Conservation (phyloP, 1,139 yeast species). For the Yamadazyma songkhlaensis region DNA sequence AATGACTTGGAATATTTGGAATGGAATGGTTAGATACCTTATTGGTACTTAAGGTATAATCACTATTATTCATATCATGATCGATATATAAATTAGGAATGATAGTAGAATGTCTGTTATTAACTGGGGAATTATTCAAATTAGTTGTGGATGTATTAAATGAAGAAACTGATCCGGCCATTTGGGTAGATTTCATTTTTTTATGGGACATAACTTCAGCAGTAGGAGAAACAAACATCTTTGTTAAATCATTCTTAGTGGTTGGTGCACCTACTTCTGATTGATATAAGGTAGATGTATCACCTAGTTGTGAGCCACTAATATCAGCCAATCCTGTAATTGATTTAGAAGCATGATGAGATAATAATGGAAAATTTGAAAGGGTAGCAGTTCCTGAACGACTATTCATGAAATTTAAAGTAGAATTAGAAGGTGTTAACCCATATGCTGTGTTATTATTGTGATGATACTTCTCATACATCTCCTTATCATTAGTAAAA, state of each 20-base stretch:
- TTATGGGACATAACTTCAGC: slow-evolving; percentile 63
- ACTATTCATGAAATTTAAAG: slow-evolving; percentile 6
- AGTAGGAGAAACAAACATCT: slow-evolving; percentile 75
- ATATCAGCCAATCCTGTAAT: slow-evolving; percentile 14
- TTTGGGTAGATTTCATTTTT: slow-evolving; percentile 25
- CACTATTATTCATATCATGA: slow-evolving; percentile 34
- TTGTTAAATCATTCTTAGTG: slow-evolving; percentile 42
- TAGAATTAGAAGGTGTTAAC: slow-evolving; percentile 14
- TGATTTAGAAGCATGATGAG: slow-evolving; percentile 21
- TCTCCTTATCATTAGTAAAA: slow-evolving; percentile 27
- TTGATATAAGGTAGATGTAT: slow-evolving; percentile 36
- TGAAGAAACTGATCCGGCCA: slow-evolving; percentile 8
- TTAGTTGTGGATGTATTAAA: slow-evolving; percentile 22
- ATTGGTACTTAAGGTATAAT: slow-evolving; percentile 23
- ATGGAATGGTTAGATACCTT: slow-evolving; percentile 8
- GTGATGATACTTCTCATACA: slow-evolving; percentile 37
- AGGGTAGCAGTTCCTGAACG: slow-evolving; percentile 22
- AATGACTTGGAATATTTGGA: slow-evolving; percentile 11
- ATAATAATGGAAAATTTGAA: slow-evolving; percentile 37
- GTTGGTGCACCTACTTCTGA: slow-evolving; percentile 34
- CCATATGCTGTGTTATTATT: slow-evolving; percentile 39
- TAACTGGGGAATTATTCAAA: slow-evolving; percentile 26
- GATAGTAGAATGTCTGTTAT: slow-evolving; percentile 30
- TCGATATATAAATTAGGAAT: slow-evolving; percentile 38
- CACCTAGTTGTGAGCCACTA: slow-evolving; percentile 29